A percentile compares a stretch with the other conserved stretches of the same genome.
These are phyloP conservation scores for Ascochyta rabiei DNA, from an alignment of 2,329 filamentous ascomycete genomes.

Conservation along the genomic window DNA sequence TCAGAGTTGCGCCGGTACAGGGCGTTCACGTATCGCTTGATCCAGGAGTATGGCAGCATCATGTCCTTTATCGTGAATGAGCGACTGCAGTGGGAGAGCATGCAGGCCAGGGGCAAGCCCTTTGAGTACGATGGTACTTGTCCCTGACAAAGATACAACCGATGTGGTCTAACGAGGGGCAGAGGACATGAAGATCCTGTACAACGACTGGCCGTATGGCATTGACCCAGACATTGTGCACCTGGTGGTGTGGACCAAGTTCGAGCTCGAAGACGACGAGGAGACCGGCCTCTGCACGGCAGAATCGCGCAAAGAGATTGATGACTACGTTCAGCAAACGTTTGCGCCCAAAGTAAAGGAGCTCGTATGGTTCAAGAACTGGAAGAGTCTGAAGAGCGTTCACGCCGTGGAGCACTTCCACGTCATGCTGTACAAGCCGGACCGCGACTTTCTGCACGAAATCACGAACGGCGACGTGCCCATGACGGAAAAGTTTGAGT, in stretches of 20 bases:
- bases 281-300: conserved; percentile 70
- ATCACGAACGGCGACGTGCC: conserved; percentile 79
- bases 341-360: conserved; percentile 65
- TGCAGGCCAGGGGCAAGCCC: conserved; percentile 49
- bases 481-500: conserved; percentile 48
- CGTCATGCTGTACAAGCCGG: conserved; percentile 83
- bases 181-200: conserved; percentile 74
- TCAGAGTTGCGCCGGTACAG: conserved; percentile 80
- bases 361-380: conserved; percentile 87
- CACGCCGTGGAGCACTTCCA: conserved; percentile 92
- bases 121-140: conserved; percentile 52
- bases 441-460: conserved; percentile 69
- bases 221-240: conserved; percentile 79
- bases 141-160: background rate
- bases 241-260: conserved; percentile 93
- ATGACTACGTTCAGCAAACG: conserved; percentile 69
- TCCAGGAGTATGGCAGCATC: conserved; percentile 73
- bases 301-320: conserved; percentile 67
- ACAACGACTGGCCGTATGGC: conserved; percentile 95
- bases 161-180: conserved; percentile 10
- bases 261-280: conserved; percentile 73
- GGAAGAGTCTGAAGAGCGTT: conserved; percentile 82
- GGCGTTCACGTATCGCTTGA: conserved; percentile 69
- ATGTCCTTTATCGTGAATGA: conserved; percentile 76
- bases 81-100: conserved; percentile 70